phyloP scores from a whole-genome alignment of 768 basidiomycete genomes.

The Hydnum rufescens region DNA sequence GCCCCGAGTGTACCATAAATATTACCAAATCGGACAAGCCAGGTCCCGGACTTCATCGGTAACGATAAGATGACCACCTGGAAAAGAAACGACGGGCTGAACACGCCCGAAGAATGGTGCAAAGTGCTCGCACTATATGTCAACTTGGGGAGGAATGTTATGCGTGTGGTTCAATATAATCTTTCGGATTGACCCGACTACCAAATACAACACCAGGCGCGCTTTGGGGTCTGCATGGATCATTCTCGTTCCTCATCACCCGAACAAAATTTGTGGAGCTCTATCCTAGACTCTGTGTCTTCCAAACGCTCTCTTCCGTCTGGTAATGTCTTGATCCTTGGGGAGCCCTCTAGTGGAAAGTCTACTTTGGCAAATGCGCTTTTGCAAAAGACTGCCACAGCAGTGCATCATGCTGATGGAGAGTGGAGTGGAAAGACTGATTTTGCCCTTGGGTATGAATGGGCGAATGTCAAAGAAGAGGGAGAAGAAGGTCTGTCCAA shows the following conservation, averaged over 20 bases:
- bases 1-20: too few species aligned
- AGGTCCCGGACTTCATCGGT: too few species aligned
- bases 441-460: slow-evolving; percentile 83
- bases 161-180: neutral
- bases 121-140: too few species aligned
- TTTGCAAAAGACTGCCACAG: slow-evolving; percentile 34
- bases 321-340: slow-evolving; percentile 74
- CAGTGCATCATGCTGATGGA: neutral
- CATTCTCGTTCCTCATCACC: slow-evolving; percentile 10
- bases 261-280: slow-evolving; percentile 66
- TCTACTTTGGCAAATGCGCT: slow-evolving; percentile 52
- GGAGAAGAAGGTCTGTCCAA: slow-evolving; percentile 67
- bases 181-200: neutral
- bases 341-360: slow-evolving; percentile 61
- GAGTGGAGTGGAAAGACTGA: slow-evolving; percentile 25
- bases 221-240: too few species aligned
- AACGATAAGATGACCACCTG: too few species aligned
- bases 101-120: too few species aligned
- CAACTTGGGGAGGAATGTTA: too few species aligned
- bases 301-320: slow-evolving; percentile 62
- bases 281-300: slow-evolving; percentile 76
- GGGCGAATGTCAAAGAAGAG: slow-evolving; percentile 77
- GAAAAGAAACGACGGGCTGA: too few species aligned
- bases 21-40: too few species aligned
- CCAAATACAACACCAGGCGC: too few species aligned